phyloP scores from a whole-genome alignment of 2,329 filamentous ascomycete genomes.

The Phoma sp. region DNA sequence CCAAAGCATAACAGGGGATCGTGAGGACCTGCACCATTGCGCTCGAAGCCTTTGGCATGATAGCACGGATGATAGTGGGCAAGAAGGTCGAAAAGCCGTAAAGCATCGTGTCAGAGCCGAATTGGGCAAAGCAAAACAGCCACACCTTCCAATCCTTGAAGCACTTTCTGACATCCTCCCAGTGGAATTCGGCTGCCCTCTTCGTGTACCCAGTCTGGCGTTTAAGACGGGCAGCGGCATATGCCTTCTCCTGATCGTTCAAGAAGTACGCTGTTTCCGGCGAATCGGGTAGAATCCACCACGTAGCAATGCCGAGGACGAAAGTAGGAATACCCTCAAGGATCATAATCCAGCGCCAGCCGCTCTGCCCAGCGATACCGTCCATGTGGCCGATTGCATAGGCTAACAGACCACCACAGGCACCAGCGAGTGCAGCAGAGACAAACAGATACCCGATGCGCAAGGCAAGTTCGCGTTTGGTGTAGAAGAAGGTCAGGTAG shows the following conservation, averaged over 20 bases:
- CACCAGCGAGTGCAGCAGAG: slow-evolving; percentile 73
- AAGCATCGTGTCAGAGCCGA: slow-evolving; percentile 77
- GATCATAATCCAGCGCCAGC: slow-evolving; percentile 77
- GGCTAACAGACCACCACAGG: slow-evolving; percentile 74
- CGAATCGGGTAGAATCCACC: slow-evolving; percentile 69
- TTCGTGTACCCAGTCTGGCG: slow-evolving; percentile 59
- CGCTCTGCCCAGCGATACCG: slow-evolving; percentile 67
- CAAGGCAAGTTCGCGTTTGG: slow-evolving; percentile 73
- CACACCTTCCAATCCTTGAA: slow-evolving; percentile 80
- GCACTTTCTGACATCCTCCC: slow-evolving; percentile 69
- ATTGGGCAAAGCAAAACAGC: slow-evolving; percentile 73
- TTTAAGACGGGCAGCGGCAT: slow-evolving; percentile 61
- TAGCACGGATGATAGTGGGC: slow-evolving; percentile 76
- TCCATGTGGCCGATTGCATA: slow-evolving; percentile 78
- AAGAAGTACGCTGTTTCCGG: slow-evolving; percentile 71
- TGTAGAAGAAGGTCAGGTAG: slow-evolving; percentile 80
- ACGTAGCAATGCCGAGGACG: slow-evolving; percentile 62
- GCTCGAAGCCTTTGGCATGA: slow-evolving; percentile 67
- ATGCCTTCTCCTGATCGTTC: slow-evolving; percentile 63
- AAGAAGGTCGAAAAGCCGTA: slow-evolving; percentile 82
- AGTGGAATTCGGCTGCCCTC: slow-evolving; percentile 63
- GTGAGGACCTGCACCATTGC: slow-evolving; percentile 78
- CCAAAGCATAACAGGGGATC: slow-evolving; percentile 78
- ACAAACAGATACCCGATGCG: slow-evolving; percentile 78
- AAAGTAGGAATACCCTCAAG: slow-evolving; percentile 65